Conservation (phyloP, 192 early-diverging fungal genomes). For the Linnemannia zychae region DNA sequence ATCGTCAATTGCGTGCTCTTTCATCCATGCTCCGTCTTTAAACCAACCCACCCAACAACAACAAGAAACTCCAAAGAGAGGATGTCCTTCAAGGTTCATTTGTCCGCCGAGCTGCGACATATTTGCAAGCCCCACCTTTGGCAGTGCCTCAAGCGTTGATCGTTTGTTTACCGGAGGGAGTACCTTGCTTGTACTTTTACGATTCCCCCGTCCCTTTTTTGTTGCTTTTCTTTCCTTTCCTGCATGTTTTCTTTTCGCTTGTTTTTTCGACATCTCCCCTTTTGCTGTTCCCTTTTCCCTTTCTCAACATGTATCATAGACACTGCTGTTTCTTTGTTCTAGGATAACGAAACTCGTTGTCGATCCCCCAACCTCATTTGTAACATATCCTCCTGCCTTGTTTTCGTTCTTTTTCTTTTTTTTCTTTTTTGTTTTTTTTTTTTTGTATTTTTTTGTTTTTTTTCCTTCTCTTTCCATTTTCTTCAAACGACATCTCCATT, state of each 20-base stretch:
- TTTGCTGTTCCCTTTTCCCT: not conserved
- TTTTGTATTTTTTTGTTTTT: constrained; percentile 16
- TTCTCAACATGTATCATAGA: constrained; percentile 5
- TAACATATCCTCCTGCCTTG: constrained; percentile 19
- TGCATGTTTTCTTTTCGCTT: constrained; percentile 4
- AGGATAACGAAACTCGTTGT: not conserved
- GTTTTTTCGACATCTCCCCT: not conserved
- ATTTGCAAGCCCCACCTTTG: constrained; percentile 7
- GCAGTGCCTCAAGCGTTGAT: constrained; percentile 17
- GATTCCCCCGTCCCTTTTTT: not conserved
- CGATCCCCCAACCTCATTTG: not conserved
- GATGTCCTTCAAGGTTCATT: not conserved
- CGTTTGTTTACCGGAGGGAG: constrained; percentile 8
- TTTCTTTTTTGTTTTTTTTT: not conserved
- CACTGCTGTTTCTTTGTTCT: not conserved
- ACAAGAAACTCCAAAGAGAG: not conserved
- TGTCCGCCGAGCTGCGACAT: not conserved
- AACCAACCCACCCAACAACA: not conserved
- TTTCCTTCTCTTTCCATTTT: not conserved
- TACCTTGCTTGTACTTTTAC: constrained; percentile 19
- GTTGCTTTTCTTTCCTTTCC: constrained; percentile 3
- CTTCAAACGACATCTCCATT: not conserved
- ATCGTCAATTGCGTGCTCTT: constrained; percentile 54
- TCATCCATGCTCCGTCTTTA: constrained; percentile 55
- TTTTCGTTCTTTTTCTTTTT: not conserved